phyloP scores from a whole-genome alignment of 192 early-diverging fungal genomes.

The Dispira parvispora region DNA sequence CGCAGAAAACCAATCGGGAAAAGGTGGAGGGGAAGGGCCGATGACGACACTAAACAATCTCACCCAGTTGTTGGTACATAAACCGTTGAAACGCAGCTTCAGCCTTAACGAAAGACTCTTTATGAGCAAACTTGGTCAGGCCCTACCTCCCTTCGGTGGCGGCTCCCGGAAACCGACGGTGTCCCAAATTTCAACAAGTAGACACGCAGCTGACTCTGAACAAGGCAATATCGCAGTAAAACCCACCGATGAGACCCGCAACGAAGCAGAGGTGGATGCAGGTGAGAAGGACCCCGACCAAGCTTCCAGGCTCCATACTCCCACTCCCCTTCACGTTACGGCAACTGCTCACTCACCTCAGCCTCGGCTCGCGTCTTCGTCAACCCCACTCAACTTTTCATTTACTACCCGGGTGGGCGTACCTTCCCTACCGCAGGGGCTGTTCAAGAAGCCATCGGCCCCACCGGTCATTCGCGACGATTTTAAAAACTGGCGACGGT shows the following conservation, averaged over 20 bases:
- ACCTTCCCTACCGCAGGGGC: constrained; percentile 3
- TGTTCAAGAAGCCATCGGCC: constrained; percentile 5
- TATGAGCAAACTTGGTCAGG: not conserved
- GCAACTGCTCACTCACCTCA: no score
- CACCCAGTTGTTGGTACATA: not conserved
- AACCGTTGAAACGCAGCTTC: constrained; percentile 10
- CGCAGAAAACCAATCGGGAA: not conserved
- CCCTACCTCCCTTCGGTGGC: not conserved
- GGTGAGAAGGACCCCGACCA: no score
- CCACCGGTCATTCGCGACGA: not conserved
- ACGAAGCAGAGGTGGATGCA: no score
- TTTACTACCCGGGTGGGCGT: not conserved
- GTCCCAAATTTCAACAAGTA: not conserved
- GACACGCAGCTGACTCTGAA: no score
- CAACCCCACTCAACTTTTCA: not conserved
- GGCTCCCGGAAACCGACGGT: not conserved
- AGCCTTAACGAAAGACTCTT: constrained; percentile 10
- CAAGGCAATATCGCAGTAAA: no score
- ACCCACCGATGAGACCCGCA: no score
- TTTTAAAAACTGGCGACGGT: constrained; percentile 7
- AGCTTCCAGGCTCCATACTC: no score
- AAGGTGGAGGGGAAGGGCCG: not conserved
- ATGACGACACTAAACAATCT: not conserved
- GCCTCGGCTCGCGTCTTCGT: not conserved
- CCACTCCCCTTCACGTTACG: no score